Conservation (phyloP, 176 grass and related monocot genomes). For the Oryza glaberrima region DNA sequence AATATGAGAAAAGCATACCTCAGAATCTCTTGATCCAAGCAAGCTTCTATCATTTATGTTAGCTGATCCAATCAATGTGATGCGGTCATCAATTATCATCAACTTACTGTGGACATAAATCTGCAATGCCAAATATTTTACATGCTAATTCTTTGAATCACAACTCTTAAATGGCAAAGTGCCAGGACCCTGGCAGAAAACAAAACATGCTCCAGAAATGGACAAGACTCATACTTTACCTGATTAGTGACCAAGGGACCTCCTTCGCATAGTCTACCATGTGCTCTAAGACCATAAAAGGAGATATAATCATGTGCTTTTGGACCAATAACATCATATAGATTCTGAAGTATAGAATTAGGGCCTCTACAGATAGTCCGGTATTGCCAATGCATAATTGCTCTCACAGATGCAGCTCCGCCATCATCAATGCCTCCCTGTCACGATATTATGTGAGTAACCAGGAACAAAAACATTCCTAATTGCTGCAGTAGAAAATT, state of each 20-base stretch:
- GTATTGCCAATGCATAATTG: conserved; percentile 99
- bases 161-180: conserved; percentile 10
- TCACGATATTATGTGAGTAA: conserved; percentile 38
- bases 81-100: conserved; percentile 98
- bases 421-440: conserved; percentile 98
- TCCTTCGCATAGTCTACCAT: conserved; percentile 75
- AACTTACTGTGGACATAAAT: conserved; percentile 99
- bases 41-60: conserved; percentile 99
- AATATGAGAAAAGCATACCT: conserved; percentile 61
- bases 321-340: conserved; percentile 81
- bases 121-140: conserved; percentile 48
- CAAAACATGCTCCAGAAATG: conserved; percentile 10
- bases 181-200: background rate
- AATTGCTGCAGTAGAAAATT: conserved; percentile 26
- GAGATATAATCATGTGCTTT: conserved; percentile 94
- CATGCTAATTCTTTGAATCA: conserved; percentile 12
- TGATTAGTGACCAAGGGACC: conserved; percentile 89
- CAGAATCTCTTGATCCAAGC: conserved; percentile 95
- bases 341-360: conserved; percentile 95
- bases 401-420: conserved; percentile 94
- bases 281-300: conserved; percentile 92
- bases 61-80: conserved; percentile 93
- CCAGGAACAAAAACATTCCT: conserved; percentile 5
- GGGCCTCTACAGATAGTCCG: conserved; percentile 93
- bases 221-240: conserved; percentile 52